Percentiles rank a stretch among this genome's conserved stretches.
Conservation (phyloP, 805 yeast species). For the Metschnikowia proteae region DNA sequence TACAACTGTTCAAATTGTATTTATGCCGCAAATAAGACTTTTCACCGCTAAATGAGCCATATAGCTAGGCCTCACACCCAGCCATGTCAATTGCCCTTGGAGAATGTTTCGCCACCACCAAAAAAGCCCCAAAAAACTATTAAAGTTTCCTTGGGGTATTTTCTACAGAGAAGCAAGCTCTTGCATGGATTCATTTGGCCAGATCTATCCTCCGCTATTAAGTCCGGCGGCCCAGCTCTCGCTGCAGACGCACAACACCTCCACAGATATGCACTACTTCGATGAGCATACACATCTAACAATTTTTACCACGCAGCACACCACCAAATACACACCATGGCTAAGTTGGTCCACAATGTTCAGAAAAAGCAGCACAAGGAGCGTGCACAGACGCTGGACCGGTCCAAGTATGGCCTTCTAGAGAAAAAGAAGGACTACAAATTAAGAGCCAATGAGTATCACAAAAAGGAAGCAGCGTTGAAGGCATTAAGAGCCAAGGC, state of each 20-base stretch:
- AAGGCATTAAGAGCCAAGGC: constrained; percentile 74
- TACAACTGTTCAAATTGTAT: too few species aligned
- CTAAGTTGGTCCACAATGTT: constrained; percentile 78
- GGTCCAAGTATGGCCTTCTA: constrained; percentile 75
- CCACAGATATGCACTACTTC: constrained; percentile 11
- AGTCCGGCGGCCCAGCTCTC: neutral
- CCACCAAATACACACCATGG: constrained; percentile 43
- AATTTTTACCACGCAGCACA: neutral
- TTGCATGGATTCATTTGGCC: too few species aligned
- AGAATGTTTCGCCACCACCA: too few species aligned
- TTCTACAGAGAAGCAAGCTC: too few species aligned
- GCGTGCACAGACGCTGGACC: constrained; percentile 76
- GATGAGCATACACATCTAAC: constrained; percentile 10
- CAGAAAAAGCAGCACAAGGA: constrained; percentile 97
- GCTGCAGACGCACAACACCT: constrained; percentile 2
- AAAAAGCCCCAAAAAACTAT: too few species aligned
- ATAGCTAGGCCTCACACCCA: too few species aligned
- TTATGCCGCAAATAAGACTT: too few species aligned
- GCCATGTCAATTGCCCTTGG: too few species aligned
- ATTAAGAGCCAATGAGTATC: constrained; percentile 53
- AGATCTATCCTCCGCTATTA: too few species aligned
- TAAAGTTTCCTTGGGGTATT: too few species aligned
- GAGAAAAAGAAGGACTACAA: constrained; percentile 73
- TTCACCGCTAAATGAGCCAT: too few species aligned
- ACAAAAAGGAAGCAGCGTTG: constrained; percentile 57